phyloP scores from a whole-genome alignment of 2,329 filamentous ascomycete genomes.

The Coniella vitis region DNA sequence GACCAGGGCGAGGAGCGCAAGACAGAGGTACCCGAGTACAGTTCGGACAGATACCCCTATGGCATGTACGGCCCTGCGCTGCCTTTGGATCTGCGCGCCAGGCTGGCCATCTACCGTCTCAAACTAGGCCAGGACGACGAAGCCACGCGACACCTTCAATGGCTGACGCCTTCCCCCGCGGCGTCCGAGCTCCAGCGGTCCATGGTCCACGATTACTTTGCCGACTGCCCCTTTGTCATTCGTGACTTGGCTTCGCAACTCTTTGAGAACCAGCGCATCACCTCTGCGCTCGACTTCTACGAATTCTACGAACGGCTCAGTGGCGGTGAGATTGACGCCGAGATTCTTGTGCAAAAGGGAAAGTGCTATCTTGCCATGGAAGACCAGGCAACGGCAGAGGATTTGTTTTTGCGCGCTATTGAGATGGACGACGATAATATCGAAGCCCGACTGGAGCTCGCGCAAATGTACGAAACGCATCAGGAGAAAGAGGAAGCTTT shows the following conservation, averaged over 20 bases:
- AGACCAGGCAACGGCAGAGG: slow-evolving; percentile 63
- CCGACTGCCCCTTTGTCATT: slow-evolving; percentile 72
- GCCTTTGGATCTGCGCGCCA: slow-evolving; percentile 75
- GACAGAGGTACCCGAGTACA: slow-evolving; percentile 52
- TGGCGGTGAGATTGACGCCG: slow-evolving; percentile 43
- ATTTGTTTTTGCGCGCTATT: slow-evolving; percentile 68
- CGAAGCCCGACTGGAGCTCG: slow-evolving; percentile 71
- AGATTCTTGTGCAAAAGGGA: slow-evolving; percentile 49
- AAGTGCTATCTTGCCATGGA: slow-evolving; percentile 62
- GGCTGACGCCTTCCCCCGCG: slow-evolving; percentile 51
- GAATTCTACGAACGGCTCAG: slow-evolving; percentile 44
- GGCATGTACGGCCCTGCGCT: slow-evolving; percentile 65
- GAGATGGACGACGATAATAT: slow-evolving; percentile 65
- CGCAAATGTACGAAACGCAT: slow-evolving; percentile 74
- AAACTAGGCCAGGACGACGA: slow-evolving; percentile 62
- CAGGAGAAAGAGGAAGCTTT: slow-evolving; percentile 71
- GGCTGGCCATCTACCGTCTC: slow-evolving; percentile 77
- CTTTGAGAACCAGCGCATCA: slow-evolving; percentile 28
- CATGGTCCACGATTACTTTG: slow-evolving; percentile 42
- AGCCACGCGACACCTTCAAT: slow-evolving; percentile 66
- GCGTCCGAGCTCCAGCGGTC: slow-evolving; percentile 34
- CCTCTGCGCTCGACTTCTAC: slow-evolving; percentile 48
- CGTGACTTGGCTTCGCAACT: slow-evolving; percentile 54
- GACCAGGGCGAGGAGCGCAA: slow-evolving; percentile 69
- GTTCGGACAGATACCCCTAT: slow-evolving; percentile 42